phyloP scores from a whole-genome alignment of 2,329 filamentous ascomycete genomes.

The Akanthomyces muscarius region DNA sequence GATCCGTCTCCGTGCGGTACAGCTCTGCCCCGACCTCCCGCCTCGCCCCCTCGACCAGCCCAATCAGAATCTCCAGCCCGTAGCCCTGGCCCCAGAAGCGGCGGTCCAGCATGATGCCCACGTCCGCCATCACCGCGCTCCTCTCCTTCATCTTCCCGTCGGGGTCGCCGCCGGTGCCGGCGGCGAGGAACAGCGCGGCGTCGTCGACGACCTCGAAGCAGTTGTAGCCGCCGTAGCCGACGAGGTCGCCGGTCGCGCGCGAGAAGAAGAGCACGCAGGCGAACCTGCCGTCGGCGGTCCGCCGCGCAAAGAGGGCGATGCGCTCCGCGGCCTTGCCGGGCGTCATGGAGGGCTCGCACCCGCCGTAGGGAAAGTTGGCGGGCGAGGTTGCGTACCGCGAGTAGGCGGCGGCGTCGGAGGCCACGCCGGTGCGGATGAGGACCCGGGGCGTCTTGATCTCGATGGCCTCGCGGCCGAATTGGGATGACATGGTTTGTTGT shows the following conservation, averaged over 20 bases:
- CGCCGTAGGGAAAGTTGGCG: slow-evolving; percentile 18
- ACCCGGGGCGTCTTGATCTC: slow-evolving; percentile 40
- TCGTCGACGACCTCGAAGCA: slow-evolving; percentile 9
- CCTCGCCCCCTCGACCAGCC: slow-evolving; percentile 23
- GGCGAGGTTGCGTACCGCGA: slow-evolving; percentile 18
- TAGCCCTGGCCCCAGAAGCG: slow-evolving; percentile 22
- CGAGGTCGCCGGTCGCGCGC: slow-evolving; percentile 18
- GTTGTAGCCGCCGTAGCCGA: slow-evolving; percentile 23
- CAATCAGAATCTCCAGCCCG: slow-evolving; percentile 23
- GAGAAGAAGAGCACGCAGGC: slow-evolving; percentile 20
- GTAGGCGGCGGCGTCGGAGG: slow-evolving; percentile 18
- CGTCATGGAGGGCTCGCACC: slow-evolving; percentile 12
- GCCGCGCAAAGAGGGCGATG: slow-evolving; percentile 13
- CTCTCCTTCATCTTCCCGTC: not conserved
- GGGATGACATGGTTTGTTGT: slow-evolving; percentile 10
- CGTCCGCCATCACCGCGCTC: slow-evolving; percentile 17
- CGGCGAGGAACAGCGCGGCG: not conserved
- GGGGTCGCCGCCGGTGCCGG: not conserved
- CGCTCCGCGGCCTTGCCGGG: slow-evolving; percentile 16
- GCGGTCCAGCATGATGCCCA: slow-evolving; percentile 24
- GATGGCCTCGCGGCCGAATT: slow-evolving; percentile 18
- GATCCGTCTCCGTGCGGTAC: slow-evolving; percentile 23
- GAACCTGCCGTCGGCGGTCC: slow-evolving; percentile 19
- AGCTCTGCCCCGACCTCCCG: slow-evolving; percentile 19
- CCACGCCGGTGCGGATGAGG: slow-evolving; percentile 34